Evolutionary conservation across 495 filamentous ascomycete genomes (phyloP).

Genomic region (Pseudoneurospora amorphoporcata): DNA sequence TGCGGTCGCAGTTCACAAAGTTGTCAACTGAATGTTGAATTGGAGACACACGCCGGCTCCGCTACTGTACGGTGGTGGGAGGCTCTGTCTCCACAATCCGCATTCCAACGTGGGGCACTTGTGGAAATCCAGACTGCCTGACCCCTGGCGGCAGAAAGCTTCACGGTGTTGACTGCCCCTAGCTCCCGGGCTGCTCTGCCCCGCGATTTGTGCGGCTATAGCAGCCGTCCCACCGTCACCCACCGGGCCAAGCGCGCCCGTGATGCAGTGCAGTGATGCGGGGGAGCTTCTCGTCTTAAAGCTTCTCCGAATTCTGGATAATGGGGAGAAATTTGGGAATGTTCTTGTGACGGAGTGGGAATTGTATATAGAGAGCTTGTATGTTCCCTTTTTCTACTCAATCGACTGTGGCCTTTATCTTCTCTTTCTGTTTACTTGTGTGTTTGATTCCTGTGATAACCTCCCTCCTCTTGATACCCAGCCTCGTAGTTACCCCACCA

Average conservation of each 20-base stretch:
- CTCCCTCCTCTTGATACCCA: neutral
- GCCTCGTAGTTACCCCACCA: neutral
- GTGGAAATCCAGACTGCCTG: neutral
- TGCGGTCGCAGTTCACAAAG: neutral
- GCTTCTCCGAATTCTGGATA: neutral
- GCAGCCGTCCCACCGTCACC: constrained; percentile 1
- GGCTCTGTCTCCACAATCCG: neutral
- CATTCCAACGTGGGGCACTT: constrained; percentile 2
- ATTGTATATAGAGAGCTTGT: neutral
- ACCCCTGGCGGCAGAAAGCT: neutral
- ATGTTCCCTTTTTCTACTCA: neutral
- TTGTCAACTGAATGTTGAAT: neutral
- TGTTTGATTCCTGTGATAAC: neutral
- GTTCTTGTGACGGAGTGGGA: neutral
- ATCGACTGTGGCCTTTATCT: neutral
- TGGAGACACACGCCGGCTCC: neutral
- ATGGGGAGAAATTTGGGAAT: neutral
- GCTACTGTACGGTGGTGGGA: neutral
- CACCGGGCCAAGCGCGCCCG: neutral
- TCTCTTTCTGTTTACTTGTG: neutral
- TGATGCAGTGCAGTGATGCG: neutral
- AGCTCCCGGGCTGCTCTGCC: neutral
- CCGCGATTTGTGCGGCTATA: constrained; percentile 23
- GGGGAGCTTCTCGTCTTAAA: neutral
- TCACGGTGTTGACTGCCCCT: neutral